Evolutionary conservation across 345 rosid species (phyloP), one percentile per base, ranked within the genome.

Genomic region (Diplotaxis tenuifolia): DNA sequence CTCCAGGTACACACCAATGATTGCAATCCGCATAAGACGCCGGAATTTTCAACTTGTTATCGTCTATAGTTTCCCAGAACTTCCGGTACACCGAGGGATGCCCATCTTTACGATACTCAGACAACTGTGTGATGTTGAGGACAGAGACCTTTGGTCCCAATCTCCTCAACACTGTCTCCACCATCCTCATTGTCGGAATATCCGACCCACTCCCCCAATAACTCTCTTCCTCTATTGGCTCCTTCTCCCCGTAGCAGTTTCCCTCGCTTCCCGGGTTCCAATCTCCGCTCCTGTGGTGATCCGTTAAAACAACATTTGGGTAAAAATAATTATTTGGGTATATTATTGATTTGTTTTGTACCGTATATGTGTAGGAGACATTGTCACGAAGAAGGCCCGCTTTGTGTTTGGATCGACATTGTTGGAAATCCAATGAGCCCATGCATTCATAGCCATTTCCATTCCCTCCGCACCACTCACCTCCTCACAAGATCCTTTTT

Each of bases 1-100:
- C 88, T 12, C 98, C 98, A 4, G 97, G 98, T 50, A 95, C 84
- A 83, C 98, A 92, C 97, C 97, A 89, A 27, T 94, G 99, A 59
- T 79, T 91, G 84, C 99, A 94, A 71, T 94, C 99, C 2, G 99
- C 89, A 83, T 87, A 92, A 50, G 82, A 75, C 0, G 84, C 32
- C 1, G 99, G 99, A 7, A 88, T 87, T 2, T 86, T 70, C 68
- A 88, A 70, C 67, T 86, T 88, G 53, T 83, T 76, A 2, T 89
- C 73, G 67, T 78, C 86, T 58, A 89, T 52, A 29, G 92, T 78
- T 84, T 95, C 99, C 96, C 96, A 92, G 76, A 95, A 92, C 83
- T 95, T 95, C 55, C 98, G 77, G 81, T 95, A 90, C 22, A 95
- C 85, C 0, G 99, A 90, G 2, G 97, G 96, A 78, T 95, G 99